Conservation (phyloP, 768 basidiomycete species). For the Calocybe indica region DNA sequence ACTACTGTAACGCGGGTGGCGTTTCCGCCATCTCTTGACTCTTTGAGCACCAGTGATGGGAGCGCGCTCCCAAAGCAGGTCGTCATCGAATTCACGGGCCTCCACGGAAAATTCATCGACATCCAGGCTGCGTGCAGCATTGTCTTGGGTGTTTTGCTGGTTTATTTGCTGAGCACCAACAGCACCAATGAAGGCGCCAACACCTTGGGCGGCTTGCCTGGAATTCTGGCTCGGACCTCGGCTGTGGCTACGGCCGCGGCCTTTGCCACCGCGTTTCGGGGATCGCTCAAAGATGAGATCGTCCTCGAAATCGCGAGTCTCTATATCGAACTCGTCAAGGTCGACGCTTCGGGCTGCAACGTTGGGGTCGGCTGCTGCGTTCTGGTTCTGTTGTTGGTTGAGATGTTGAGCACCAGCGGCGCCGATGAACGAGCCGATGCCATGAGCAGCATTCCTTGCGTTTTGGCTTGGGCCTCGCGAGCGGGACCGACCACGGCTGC, state of each 20-base stretch:
- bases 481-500: neutral
- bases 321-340: too few species aligned
- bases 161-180: slow-evolving; percentile 1
- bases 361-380: too few species aligned
- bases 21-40: too few species aligned
- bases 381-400: neutral
- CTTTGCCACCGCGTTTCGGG: neutral
- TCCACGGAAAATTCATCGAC: too few species aligned
- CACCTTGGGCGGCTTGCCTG: slow-evolving; percentile 1
- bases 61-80: neutral
- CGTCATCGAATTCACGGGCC: neutral
- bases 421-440: slow-evolving; percentile 3
- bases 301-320: neutral
- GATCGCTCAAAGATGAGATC: neutral
- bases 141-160: neutral
- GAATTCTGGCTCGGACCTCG: neutral
- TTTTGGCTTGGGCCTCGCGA: too few species aligned
- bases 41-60: neutral
- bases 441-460: neutral
- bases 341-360: too few species aligned
- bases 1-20: too few species aligned
- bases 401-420: neutral
- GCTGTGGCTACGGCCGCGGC: neutral
- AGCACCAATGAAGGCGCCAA: slow-evolving; percentile 2
- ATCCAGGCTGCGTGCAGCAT: too few species aligned